Percentiles rank a stretch among this genome's conserved stretches.
These are phyloP conservation scores for Urtica urens DNA, from an alignment of 306 rosid species.

Conservation along the genomic window DNA sequence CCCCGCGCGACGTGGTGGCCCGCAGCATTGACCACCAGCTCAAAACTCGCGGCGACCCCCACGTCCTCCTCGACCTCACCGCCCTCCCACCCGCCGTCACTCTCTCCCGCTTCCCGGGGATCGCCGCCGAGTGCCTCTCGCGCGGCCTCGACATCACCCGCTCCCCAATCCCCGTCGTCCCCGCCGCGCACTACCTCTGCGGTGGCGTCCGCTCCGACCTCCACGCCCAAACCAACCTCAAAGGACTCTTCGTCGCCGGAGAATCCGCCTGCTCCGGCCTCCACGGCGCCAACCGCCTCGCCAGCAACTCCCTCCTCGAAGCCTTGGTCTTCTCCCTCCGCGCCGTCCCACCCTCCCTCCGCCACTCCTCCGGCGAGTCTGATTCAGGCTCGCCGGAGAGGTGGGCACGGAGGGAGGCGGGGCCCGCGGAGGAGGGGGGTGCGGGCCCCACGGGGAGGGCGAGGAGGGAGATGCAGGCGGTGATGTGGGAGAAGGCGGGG, in stretches of 20 bases:
- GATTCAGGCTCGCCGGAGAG: conserved; percentile 36
- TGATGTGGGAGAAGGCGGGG: conserved; percentile 82
- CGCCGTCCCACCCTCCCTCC: conserved; percentile 79
- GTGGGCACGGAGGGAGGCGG: conserved; percentile 57
- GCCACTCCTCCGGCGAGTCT: conserved; percentile 50
- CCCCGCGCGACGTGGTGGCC: conserved; percentile 95
- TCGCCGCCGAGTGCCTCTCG: conserved; percentile 62
- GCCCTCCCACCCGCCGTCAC: conserved; percentile 62
- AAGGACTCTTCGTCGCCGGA: conserved; percentile 78
- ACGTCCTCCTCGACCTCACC: conserved; percentile 77
- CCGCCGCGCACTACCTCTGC: conserved; percentile 97
- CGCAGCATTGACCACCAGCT: conserved; percentile 95
- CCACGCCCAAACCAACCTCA: conserved; percentile 76
- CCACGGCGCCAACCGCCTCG: conserved; percentile 95
- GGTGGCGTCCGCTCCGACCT: conserved; percentile 95
- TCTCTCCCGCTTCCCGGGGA: conserved; percentile 73
- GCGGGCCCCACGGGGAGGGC: conserved; percentile 32
- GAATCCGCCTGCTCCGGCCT: conserved; percentile 97
- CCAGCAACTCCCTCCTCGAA: conserved; percentile 95
- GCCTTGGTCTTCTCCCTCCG: conserved; percentile 89
- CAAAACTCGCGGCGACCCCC: conserved; percentile 65
- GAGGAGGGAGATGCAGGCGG: conserved; percentile 58
- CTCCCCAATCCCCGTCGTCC: conserved; percentile 78
- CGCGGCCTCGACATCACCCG: conserved; percentile 73
- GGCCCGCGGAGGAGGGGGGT: conserved; percentile 37